A percentile compares a stretch with the other conserved stretches of the same genome.
Evolutionary conservation across 202 grass and related monocot species (phyloP).

Genomic region (Musa balbisiana): DNA sequence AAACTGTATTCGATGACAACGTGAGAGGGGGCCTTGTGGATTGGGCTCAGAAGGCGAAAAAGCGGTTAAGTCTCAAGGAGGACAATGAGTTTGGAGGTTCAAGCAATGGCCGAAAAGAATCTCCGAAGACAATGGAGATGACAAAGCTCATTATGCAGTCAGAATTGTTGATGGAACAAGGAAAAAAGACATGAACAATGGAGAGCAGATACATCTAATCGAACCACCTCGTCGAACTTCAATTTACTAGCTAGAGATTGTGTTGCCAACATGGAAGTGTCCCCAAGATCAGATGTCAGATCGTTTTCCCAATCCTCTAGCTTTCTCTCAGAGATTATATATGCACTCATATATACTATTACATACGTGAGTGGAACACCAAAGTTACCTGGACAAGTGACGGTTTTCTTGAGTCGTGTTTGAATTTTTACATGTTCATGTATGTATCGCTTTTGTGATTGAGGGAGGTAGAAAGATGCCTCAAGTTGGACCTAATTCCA

Average conservation of each 20-base stretch:
- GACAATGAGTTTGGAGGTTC: neutral
- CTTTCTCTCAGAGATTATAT: neutral
- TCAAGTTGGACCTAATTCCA: too few species aligned
- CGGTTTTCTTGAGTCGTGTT: too few species aligned
- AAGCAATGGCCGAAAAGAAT: neutral
- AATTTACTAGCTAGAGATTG: neutral
- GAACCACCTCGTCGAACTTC: too few species aligned
- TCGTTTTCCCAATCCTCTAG: neutral
- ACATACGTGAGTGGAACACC: neutral
- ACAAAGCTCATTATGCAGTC: neutral
- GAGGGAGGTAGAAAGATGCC: too few species aligned
- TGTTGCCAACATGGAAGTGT: neutral
- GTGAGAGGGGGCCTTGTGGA: slow-evolving; percentile 46
- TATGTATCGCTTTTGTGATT: too few species aligned
- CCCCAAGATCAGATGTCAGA: neutral
- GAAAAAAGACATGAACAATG: neutral
- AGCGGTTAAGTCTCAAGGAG: slow-evolving; percentile 29
- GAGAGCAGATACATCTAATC: neutral
- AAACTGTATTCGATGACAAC: slow-evolving; percentile 62
- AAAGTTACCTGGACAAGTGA: too few species aligned
- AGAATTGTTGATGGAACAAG: slow-evolving; percentile 1
- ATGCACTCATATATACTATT: neutral
- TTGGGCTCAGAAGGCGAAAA: slow-evolving; percentile 54
- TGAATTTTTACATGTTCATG: too few species aligned
- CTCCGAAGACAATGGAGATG: neutral